Evolutionary conservation across 148 eudicot species (phyloP), one percentile per base, ranked within the genome.

Genomic region (Spergularia marina): DNA sequence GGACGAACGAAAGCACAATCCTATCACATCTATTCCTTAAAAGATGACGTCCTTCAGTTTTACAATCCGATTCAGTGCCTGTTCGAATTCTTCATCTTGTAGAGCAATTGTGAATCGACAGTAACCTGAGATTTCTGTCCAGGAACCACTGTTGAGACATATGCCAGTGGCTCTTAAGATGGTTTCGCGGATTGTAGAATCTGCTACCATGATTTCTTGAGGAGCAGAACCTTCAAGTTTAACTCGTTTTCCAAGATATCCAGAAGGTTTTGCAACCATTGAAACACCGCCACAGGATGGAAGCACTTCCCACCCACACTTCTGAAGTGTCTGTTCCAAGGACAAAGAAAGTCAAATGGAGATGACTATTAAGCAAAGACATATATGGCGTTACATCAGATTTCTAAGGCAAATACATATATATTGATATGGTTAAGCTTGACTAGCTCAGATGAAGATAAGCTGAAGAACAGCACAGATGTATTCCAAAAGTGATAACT

Each of bases 61-160:
- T 39, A 74, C 41, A 17, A 92, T 90, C 84, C 90, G 83, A 73
- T 77, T 85, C 74, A 94, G 82, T 51, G 94, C 97, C 40, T 82
- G 86, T 77, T 90, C 84, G 53, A 94, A 94, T 75, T 92, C 96
- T 59, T 76, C 62, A 16, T 92, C 96, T 76, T 90, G 92, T 75
- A 89, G 81, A 59, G 97, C 96, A 36, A 91, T 82, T 11, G 98
- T 90, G 83, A 94, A 92, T 52, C 98, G 89, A 65, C 97, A 90
- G 68, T 89, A 94, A 39, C 89, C 96, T 20, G 98, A 92, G 71
- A 92, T 87, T 64, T 97, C 98, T 7, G 97, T 91, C 98, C 98
- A 94, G 7, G 85, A 80, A 40, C 87, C 83, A 53, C 97, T 87
- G 56, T 94, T 94, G 77, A 94, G 88, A 89, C 96, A 90, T 78